phyloP scores from a whole-genome alignment of 1,284 basidiomycete genomes.

The Pseudozyma pruni region DNA sequence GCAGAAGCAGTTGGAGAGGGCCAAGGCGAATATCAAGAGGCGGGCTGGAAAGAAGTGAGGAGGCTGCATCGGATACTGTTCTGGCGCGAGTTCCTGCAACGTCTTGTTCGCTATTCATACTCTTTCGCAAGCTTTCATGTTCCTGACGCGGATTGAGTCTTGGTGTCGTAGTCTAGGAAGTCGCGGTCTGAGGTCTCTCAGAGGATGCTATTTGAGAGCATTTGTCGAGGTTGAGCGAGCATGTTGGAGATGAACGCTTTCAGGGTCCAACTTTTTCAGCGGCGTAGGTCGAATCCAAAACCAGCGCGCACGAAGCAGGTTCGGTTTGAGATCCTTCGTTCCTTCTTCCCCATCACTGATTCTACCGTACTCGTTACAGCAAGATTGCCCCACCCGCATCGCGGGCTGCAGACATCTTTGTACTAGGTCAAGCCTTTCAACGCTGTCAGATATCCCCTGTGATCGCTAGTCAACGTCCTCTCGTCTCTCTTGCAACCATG shows the following conservation, averaged over 20 bases:
- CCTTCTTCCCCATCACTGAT: background rate
- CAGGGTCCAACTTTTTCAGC: conserved; percentile 13
- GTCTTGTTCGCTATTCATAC: background rate
- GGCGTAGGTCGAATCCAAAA: background rate
- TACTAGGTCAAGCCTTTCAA: no score
- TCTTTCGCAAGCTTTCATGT: no score
- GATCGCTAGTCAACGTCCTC: no score
- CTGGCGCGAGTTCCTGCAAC: no score
- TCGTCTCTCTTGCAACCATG: conserved; percentile 2
- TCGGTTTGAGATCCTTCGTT: background rate
- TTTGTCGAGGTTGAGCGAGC: background rate
- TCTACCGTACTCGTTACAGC: no score
- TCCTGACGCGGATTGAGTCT: background rate
- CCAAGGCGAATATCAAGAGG: conserved; percentile 71
- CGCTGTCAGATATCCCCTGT: no score
- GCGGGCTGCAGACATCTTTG: no score
- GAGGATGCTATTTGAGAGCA: no score
- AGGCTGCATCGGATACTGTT: background rate
- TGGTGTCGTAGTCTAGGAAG: no score
- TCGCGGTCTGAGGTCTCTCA: no score
- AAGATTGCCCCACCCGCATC: no score
- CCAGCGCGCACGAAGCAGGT: conserved; percentile 26
- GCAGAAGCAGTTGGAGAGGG: conserved; percentile 83
- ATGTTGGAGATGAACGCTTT: conserved; percentile 2
- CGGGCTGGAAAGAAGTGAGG: conserved; percentile 48